Evolutionary conservation across 768 basidiomycete genomes (phyloP).

Genomic region (Lenzites betulinus): DNA sequence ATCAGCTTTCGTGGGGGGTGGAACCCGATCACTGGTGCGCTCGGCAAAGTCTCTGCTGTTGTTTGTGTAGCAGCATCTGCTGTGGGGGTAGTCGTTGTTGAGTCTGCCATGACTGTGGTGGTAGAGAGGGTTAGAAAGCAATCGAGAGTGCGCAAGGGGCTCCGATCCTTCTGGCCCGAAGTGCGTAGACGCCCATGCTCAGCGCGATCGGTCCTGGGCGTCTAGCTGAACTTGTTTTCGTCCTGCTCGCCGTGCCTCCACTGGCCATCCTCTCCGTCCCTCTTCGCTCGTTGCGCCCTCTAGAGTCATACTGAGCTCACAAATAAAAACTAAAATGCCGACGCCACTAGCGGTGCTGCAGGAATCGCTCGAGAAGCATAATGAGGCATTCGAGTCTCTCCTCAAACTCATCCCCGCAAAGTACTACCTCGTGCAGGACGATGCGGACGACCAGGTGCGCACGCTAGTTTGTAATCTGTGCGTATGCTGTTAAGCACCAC

Average conservation of each 20-base stretch:
- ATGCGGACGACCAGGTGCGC: slow-evolving; percentile 60
- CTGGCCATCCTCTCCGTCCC: not conserved
- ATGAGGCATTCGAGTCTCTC: slow-evolving; percentile 81
- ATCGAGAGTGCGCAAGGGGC: not conserved
- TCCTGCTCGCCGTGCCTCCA: not conserved
- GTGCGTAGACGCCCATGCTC: not conserved
- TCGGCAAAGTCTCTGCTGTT: no score
- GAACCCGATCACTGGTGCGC: slow-evolving; percentile 32
- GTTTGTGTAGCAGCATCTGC: not conserved
- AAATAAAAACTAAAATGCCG: slow-evolving; percentile 39
- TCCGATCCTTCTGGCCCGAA: not conserved
- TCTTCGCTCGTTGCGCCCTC: not conserved
- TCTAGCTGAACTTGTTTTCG: slow-evolving; percentile 12
- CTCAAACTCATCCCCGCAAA: slow-evolving; percentile 86
- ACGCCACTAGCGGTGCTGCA: slow-evolving; percentile 52
- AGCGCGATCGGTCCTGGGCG: slow-evolving; percentile 4
- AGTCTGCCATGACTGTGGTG: slow-evolving; percentile 26
- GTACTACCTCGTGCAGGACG: slow-evolving; percentile 78
- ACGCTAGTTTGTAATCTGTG: not conserved
- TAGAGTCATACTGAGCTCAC: not conserved
- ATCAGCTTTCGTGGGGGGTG: slow-evolving; percentile 69
- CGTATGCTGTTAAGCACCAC: not conserved
- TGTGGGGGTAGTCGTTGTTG: not conserved
- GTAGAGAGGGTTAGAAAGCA: not conserved
- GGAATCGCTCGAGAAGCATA: slow-evolving; percentile 78